Conservation (phyloP, 2,329 filamentous ascomycete genomes). For the Fusarium sp. region DNA sequence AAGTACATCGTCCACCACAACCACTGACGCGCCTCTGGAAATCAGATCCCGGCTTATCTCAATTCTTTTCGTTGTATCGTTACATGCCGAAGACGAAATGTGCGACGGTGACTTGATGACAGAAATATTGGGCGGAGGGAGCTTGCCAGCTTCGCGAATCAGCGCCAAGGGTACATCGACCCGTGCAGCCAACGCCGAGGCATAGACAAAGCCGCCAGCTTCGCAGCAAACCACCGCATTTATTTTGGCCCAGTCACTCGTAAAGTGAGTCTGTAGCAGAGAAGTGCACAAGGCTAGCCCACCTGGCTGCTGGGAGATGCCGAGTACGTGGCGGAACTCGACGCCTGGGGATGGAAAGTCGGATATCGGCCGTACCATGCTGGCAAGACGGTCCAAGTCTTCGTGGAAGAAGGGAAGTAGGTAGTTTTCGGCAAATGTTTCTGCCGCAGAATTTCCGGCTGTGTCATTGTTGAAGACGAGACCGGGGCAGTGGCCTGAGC, state of each 20-base stretch:
- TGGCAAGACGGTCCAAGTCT: constrained; percentile 57
- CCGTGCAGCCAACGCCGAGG: constrained; percentile 58
- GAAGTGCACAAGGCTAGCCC: constrained; percentile 63
- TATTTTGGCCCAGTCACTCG: constrained; percentile 58
- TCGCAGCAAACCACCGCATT: constrained; percentile 63
- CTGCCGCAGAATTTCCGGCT: constrained; percentile 50
- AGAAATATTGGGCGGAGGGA: constrained; percentile 66
- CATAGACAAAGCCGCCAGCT: constrained; percentile 66
- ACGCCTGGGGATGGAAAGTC: constrained; percentile 63
- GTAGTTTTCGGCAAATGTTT: constrained; percentile 52
- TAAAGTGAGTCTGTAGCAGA: constrained; percentile 59
- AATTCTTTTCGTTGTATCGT: constrained; percentile 48
- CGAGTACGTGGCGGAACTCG: constrained; percentile 68
- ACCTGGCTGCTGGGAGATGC: constrained; percentile 61
- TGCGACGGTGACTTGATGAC: constrained; percentile 60
- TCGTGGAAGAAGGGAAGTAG: constrained; percentile 59
- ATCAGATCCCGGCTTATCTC: constrained; percentile 61
- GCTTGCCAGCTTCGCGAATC: constrained; percentile 67
- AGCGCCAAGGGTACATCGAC: constrained; percentile 57
- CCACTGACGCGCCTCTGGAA: constrained; percentile 52
- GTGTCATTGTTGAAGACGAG: constrained; percentile 63
- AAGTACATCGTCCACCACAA: constrained; percentile 69
- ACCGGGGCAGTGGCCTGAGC: constrained; percentile 51
- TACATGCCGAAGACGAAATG: constrained; percentile 58
- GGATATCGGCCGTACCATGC: constrained; percentile 60